These are phyloP conservation scores for Mycena galopus DNA, from an alignment of 768 basidiomycete genomes.

Conservation along the genomic window DNA sequence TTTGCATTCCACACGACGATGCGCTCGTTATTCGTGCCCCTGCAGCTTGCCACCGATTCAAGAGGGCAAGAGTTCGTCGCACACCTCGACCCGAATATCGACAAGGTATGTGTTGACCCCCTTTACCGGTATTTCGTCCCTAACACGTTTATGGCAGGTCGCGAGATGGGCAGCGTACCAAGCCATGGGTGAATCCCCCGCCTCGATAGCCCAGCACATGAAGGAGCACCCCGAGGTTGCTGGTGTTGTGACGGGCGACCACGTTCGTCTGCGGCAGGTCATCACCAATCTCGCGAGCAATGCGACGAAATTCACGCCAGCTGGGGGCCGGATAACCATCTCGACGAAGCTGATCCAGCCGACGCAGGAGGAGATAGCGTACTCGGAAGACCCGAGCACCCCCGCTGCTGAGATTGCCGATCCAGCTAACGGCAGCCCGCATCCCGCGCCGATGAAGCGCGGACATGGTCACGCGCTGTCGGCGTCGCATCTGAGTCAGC, in stretches of 20 bases:
- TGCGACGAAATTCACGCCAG: slow-evolving; percentile 84
- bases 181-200: slow-evolving; percentile 65
- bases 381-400: slow-evolving; percentile 18
- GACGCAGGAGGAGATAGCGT: slow-evolving; percentile 26
- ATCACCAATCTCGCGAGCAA: slow-evolving; percentile 89
- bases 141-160: slow-evolving; percentile 52
- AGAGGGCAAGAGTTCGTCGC: slow-evolving; percentile 76
- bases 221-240: slow-evolving; percentile 62
- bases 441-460: not conserved
- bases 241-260: slow-evolving; percentile 86
- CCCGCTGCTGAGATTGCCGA: slow-evolving; percentile 11
- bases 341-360: slow-evolving; percentile 68
- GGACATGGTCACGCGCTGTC: slow-evolving; percentile 53
- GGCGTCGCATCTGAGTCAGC: slow-evolving; percentile 58
- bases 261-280: slow-evolving; percentile 84
- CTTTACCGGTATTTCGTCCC: not conserved
- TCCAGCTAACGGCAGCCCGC: not conserved
- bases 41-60: slow-evolving; percentile 77
- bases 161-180: slow-evolving; percentile 72
- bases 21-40: slow-evolving; percentile 78
- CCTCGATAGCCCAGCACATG: slow-evolving; percentile 56
- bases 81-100: slow-evolving; percentile 76
- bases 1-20: slow-evolving; percentile 85
- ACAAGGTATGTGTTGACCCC: slow-evolving; percentile 57
- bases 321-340: slow-evolving; percentile 77